These are phyloP conservation scores for Gastrodia elata DNA, from an alignment of 106 monocot genomes.

Conservation along the genomic window DNA sequence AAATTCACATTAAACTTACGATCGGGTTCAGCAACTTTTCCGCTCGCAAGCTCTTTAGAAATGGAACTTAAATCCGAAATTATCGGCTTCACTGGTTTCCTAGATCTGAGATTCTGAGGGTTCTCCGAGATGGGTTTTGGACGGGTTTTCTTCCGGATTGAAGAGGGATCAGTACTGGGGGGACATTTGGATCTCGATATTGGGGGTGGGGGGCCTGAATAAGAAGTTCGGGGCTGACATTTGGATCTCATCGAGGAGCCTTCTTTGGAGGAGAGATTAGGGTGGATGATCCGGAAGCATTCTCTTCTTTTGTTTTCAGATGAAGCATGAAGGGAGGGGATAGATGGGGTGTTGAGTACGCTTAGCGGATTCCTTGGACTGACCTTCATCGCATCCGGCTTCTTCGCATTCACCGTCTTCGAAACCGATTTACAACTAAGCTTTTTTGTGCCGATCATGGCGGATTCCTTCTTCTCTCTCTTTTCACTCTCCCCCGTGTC, in stretches of 20 bases:
- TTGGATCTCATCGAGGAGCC: conserved; percentile 1
- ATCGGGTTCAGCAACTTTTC: not conserved
- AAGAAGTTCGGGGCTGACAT: conserved; percentile 7
- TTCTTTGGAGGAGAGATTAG: conserved; percentile 21
- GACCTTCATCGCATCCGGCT: conserved; percentile 8
- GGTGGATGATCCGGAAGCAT: conserved; percentile 23
- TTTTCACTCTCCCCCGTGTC: not conserved
- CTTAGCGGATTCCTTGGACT: conserved; percentile 28
- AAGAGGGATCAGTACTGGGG: not conserved
- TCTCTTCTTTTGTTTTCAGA: conserved; percentile 10
- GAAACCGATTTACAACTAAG: not conserved
- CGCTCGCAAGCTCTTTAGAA: conserved; percentile 9
- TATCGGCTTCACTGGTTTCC: conserved; percentile 8
- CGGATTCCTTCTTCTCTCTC: conserved; percentile 4
- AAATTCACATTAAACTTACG: not conserved
- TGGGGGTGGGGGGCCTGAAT: conserved; percentile 19
- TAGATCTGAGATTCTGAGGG: conserved; percentile 4
- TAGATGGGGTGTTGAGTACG: conserved; percentile 22
- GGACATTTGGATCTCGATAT: conserved; percentile 6
- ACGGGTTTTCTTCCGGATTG: not conserved
- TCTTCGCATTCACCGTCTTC: not conserved
- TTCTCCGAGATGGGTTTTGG: conserved; percentile 8
- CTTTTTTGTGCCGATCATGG: conserved; percentile 2
- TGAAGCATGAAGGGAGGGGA: conserved; percentile 11
- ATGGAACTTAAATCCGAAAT: conserved; percentile 13